phyloP scores from a whole-genome alignment of 352 stramenopile species.

The Pythium periplocum region DNA sequence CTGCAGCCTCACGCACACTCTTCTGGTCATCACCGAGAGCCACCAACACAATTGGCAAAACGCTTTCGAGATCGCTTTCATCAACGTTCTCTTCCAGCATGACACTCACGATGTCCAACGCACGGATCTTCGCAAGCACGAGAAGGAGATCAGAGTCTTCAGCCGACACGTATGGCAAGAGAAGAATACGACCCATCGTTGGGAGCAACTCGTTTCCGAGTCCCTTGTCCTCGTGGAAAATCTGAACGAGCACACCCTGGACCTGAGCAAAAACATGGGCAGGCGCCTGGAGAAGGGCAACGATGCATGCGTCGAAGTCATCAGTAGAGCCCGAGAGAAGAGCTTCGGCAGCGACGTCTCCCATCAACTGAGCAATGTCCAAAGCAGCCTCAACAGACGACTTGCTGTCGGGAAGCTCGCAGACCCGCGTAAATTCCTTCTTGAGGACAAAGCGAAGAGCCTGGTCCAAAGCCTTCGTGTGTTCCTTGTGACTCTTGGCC shows the following conservation, averaged over 20 bases:
- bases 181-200: slow-evolving; percentile 50
- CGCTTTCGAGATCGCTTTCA: slow-evolving; percentile 36
- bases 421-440: slow-evolving; percentile 56
- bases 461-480: slow-evolving; percentile 36
- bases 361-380: slow-evolving; percentile 45
- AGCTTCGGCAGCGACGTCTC: slow-evolving; percentile 29
- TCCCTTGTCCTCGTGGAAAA: slow-evolving; percentile 37
- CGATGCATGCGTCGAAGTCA: slow-evolving; percentile 61
- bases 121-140: slow-evolving; percentile 50
- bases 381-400: slow-evolving; percentile 14
- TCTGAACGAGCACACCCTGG: slow-evolving; percentile 39
- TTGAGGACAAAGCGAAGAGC: slow-evolving; percentile 55
- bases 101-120: slow-evolving; percentile 62
- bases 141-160: slow-evolving; percentile 32
- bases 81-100: slow-evolving; percentile 48
- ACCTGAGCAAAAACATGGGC: slow-evolving; percentile 55
- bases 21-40: slow-evolving; percentile 43
- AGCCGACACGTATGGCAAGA: slow-evolving; percentile 14
- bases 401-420: slow-evolving; percentile 18
- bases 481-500: slow-evolving; percentile 33
- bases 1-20: slow-evolving; percentile 51
- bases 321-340: slow-evolving; percentile 31
- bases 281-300: slow-evolving; percentile 57
- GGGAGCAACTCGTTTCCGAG: slow-evolving; percentile 51
- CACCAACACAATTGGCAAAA: slow-evolving; percentile 65